Percentiles rank a stretch among this genome's conserved stretches.
These are phyloP conservation scores for Salix suchowensis DNA, from an alignment of 345 rosid genomes.

Conservation along the genomic window DNA sequence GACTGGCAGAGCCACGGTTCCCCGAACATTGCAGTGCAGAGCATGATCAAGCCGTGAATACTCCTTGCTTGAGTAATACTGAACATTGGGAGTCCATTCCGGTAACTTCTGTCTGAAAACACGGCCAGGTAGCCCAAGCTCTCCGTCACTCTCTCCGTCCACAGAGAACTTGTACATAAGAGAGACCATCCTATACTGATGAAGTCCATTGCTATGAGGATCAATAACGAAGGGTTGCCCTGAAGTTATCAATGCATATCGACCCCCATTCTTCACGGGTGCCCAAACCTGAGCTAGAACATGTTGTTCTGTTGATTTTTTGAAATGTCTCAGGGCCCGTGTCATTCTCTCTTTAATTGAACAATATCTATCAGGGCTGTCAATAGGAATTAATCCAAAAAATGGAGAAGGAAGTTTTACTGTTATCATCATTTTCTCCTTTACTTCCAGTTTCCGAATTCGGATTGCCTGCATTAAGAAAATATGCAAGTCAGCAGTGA, in stretches of 20 bases:
- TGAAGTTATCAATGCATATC: constrained; percentile 65
- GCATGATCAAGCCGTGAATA: constrained; percentile 80
- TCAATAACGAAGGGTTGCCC: constrained; percentile 91
- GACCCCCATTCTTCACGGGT: constrained; percentile 59
- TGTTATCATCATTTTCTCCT: constrained; percentile 33
- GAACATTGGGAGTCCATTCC: constrained; percentile 95
- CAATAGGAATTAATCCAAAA: constrained; percentile 43
- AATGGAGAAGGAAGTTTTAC: constrained; percentile 46
- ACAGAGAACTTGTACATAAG: constrained; percentile 64
- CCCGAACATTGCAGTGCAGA: constrained; percentile 60
- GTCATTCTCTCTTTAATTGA: constrained; percentile 82
- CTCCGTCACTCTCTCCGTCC: constrained; percentile 65
- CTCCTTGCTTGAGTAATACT: constrained; percentile 80
- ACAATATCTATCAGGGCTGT: constrained; percentile 56
- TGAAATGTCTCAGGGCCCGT: constrained; percentile 71
- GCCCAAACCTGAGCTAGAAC: constrained; percentile 94
- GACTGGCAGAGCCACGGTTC: constrained; percentile 87
- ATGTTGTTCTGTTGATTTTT: constrained; percentile 78
- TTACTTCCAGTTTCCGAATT: constrained; percentile 34
- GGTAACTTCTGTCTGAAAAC: constrained; percentile 78
- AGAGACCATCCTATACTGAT: constrained; percentile 87
- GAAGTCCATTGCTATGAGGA: constrained; percentile 61
- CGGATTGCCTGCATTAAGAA: constrained; percentile 41
- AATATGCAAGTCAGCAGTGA: constrained; percentile 8
- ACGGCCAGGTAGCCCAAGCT: constrained; percentile 92